Conservation (phyloP, 306 rosid species). For the Citrullus amarus region DNA sequence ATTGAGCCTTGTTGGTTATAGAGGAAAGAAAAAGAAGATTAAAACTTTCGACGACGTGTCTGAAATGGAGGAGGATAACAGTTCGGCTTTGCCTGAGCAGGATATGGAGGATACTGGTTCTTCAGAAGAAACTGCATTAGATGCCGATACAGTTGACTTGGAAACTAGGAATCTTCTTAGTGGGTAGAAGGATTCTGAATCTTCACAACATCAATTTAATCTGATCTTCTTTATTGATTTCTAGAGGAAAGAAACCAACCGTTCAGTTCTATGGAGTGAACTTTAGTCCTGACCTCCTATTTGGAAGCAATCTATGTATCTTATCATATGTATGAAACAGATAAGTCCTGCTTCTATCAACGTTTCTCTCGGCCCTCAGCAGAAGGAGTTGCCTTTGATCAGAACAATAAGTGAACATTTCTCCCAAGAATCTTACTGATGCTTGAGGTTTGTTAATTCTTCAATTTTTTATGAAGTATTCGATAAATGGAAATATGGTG, state of each 20-base stretch:
- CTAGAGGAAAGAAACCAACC: neutral
- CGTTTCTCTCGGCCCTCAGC: neutral
- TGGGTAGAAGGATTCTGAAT: slow-evolving; percentile 26
- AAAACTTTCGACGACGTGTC: slow-evolving; percentile 38
- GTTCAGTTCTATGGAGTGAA: neutral
- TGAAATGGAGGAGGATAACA: slow-evolving; percentile 50
- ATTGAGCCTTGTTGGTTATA: slow-evolving; percentile 32
- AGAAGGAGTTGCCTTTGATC: neutral
- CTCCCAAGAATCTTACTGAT: neutral
- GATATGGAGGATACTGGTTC: slow-evolving; percentile 27
- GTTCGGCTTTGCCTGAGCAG: slow-evolving; percentile 24
- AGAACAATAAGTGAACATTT: neutral
- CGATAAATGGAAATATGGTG: neutral
- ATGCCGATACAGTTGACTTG: neutral
- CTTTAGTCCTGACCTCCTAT: neutral
- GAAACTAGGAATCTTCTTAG: slow-evolving; percentile 27
- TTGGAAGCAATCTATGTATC: neutral
- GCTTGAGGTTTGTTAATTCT: neutral
- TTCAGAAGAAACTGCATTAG: slow-evolving; percentile 19
- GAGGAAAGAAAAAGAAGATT: slow-evolving; percentile 61
- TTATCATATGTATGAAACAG: neutral
- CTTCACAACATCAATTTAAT: slow-evolving; percentile 15
- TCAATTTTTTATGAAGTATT: neutral
- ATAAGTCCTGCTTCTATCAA: neutral
- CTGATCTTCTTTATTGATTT: neutral